These are phyloP conservation scores for Nannochloropsis gaditana DNA, from an alignment of 108 stramenopile species.

Conservation along the genomic window DNA sequence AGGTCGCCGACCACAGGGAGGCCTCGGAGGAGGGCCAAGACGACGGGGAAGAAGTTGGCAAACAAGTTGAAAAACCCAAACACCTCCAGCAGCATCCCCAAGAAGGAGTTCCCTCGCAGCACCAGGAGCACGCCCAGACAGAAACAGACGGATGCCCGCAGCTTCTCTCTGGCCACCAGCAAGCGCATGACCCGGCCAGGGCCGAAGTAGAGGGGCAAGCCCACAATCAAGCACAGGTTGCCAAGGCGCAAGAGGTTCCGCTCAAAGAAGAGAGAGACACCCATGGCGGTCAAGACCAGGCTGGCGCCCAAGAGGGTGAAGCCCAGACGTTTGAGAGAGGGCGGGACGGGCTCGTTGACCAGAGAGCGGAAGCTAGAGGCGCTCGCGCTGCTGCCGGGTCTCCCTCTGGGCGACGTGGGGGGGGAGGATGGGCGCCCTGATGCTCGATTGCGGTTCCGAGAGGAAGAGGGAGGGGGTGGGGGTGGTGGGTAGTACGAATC, in stretches of 20 bases:
- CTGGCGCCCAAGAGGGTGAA: background rate
- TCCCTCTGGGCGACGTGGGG: background rate
- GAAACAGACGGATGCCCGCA: slow-evolving; percentile 63
- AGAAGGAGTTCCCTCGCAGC: slow-evolving; percentile 71
- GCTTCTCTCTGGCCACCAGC: slow-evolving; percentile 75
- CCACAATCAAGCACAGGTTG: slow-evolving; percentile 69
- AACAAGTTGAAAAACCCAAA: slow-evolving; percentile 89
- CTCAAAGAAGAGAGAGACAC: slow-evolving; percentile 86
- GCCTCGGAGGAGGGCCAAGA: slow-evolving; percentile 61
- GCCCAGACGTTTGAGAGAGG: background rate
- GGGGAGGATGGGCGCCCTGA: background rate
- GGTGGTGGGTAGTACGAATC: background rate
- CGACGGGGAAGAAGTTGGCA: slow-evolving; percentile 81
- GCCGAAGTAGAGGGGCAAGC: slow-evolving; percentile 77
- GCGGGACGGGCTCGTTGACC: background rate
- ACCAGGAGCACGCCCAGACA: slow-evolving; percentile 54
- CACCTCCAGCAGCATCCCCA: slow-evolving; percentile 76
- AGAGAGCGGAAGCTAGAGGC: background rate
- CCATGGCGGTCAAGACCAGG: slow-evolving; percentile 51
- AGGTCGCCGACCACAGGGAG: slow-evolving; percentile 61
- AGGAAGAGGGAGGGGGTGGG: slow-evolving; percentile 15
- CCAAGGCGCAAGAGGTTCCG: slow-evolving; percentile 85
- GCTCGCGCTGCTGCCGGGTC: background rate
- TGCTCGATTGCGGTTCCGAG: background rate
- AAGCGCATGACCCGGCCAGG: slow-evolving; percentile 74